These are phyloP conservation scores for Trichomonas tenax DNA, from an alignment of 208 protist genomes.

Conservation along the genomic window DNA sequence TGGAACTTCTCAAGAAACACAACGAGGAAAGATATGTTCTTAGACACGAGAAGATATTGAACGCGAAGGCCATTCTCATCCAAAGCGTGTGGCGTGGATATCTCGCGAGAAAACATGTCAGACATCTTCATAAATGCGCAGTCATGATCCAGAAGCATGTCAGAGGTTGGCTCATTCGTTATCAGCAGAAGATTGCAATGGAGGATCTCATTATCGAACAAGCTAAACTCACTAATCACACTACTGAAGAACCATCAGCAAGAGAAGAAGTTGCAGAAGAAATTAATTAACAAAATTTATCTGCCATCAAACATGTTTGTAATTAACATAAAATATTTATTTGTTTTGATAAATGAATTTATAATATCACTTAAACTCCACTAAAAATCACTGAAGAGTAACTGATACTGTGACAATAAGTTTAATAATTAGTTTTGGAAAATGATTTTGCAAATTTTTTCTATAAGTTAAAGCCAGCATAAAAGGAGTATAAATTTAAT, in stretches of 20 bases:
- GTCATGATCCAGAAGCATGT: not conserved
- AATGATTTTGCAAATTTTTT: too few species aligned
- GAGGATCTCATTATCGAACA: not conserved
- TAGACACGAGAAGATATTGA: not conserved
- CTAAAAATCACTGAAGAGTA: too few species aligned
- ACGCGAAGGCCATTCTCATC: not conserved
- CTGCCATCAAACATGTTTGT: too few species aligned
- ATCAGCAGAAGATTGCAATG: not conserved
- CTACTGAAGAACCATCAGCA: not conserved
- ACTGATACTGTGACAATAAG: too few species aligned
- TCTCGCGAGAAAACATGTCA: not conserved
- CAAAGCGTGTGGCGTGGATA: not conserved
- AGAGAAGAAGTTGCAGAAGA: not conserved
- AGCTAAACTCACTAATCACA: not conserved
- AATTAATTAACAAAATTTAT: too few species aligned
- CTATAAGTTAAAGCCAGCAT: too few species aligned
- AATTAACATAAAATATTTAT: too few species aligned
- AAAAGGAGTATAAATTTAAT: too few species aligned
- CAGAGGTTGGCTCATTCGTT: not conserved
- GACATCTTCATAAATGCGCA: not conserved
- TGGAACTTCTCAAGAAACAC: not conserved
- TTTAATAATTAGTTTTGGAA: too few species aligned
- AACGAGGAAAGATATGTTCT: not conserved
- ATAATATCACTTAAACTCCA: too few species aligned
- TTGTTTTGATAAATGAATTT: too few species aligned